Conservation (phyloP, 1,284 basidiomycete species). For the Rugiboletus extremiorientalis region DNA sequence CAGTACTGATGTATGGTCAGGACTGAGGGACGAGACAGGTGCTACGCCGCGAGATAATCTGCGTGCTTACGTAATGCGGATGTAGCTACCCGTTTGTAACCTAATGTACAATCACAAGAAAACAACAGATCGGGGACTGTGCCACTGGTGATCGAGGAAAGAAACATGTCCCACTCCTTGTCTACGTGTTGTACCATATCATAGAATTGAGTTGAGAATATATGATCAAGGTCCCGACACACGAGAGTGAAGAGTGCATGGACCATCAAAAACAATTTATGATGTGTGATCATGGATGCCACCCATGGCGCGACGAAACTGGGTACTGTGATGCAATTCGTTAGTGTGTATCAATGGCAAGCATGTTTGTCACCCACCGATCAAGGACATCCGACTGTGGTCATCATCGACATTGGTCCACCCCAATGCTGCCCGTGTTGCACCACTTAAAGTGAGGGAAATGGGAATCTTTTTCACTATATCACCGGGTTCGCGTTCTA, state of each 20-base stretch:
- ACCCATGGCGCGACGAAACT: conserved; percentile 4
- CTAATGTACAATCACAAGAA: no score
- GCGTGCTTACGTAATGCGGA: no score
- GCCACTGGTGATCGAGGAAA: conserved; percentile 10
- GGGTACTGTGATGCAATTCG: neutral
- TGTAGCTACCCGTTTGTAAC: no score
- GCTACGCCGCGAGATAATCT: no score
- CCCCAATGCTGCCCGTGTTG: neutral
- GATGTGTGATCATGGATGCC: conserved; percentile 1
- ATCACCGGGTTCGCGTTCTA: conserved; percentile 1
- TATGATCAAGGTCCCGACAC: neutral
- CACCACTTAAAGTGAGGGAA: neutral
- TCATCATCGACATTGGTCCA: neutral
- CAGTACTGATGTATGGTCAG: no score
- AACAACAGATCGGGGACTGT: conserved; percentile 9
- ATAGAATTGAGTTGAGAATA: conserved; percentile 6
- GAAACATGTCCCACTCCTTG: conserved; percentile 9
- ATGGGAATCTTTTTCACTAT: neutral
- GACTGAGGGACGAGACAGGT: no score
- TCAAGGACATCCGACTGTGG: neutral
- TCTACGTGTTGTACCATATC: conserved; percentile 12
- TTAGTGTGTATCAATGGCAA: neutral
- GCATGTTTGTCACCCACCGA: neutral
- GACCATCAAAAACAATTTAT: conserved; percentile 7
- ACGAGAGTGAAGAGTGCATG: conserved; percentile 17